Percentiles rank a stretch among this genome's conserved stretches.
Evolutionary conservation across 129 eudicot species (phyloP).

Genomic region (Artemisia annua): DNA sequence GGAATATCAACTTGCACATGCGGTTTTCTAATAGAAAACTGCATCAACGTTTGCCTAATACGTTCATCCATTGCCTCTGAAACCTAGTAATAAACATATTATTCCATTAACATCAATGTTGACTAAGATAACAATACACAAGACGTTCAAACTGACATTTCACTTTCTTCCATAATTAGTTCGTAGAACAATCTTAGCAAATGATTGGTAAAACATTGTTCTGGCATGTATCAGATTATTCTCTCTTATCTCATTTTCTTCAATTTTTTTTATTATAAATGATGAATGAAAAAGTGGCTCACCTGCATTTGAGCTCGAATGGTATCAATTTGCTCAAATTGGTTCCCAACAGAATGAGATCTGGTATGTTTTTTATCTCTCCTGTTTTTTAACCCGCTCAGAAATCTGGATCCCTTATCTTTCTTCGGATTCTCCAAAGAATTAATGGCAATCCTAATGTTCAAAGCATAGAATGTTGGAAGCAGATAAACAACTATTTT

Average conservation of each 20-base stretch:
- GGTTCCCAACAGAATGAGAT: conserved; percentile 60
- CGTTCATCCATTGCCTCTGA: conserved; percentile 81
- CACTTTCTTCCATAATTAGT: neutral
- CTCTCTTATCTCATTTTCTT: conserved; percentile 10
- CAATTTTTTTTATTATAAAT: neutral
- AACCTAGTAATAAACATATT: conserved; percentile 42
- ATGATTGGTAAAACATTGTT: conserved; percentile 16
- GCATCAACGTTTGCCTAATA: conserved; percentile 66
- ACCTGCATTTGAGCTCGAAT: conserved; percentile 93
- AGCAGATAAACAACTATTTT: neutral
- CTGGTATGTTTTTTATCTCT: conserved; percentile 53
- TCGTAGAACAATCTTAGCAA: conserved; percentile 12
- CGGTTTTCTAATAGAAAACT: conserved; percentile 48
- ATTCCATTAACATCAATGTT: conserved; percentile 1
- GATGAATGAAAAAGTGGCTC: conserved; percentile 24
- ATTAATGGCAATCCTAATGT: conserved; percentile 59
- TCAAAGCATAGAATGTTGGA: conserved; percentile 4
- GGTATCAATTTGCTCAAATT: conserved; percentile 61
- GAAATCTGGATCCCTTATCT: conserved; percentile 70
- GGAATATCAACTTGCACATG: conserved; percentile 68
- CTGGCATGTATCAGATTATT: neutral
- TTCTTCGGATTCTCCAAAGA: conserved; percentile 52
- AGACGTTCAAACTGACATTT: neutral
- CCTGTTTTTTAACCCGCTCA: conserved; percentile 66
- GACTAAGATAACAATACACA: conserved; percentile 7